A percentile compares a stretch with the other conserved stretches of the same genome.
Evolutionary conservation across 2,329 filamentous ascomycete genomes (phyloP).

Genomic region (Aspergillus spinulosporus): DNA sequence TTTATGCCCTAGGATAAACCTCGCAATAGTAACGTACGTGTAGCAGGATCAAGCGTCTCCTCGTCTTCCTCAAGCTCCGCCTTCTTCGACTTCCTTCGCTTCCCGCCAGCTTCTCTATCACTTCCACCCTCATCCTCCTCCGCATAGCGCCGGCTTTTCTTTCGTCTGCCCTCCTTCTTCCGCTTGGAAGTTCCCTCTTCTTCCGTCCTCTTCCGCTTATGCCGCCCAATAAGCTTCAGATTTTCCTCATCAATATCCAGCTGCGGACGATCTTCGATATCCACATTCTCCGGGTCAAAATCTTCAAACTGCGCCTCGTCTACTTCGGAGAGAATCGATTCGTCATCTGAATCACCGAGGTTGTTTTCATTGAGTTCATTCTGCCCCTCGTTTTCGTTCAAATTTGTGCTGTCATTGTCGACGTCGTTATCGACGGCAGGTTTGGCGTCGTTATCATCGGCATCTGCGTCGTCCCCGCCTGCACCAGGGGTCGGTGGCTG

Average conservation of each 20-base stretch:
- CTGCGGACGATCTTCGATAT: slow-evolving; percentile 60
- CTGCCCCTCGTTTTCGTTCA: slow-evolving; percentile 32
- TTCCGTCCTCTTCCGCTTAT: slow-evolving; percentile 64
- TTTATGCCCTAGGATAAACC: background rate
- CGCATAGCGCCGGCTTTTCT: slow-evolving; percentile 68
- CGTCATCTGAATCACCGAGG: slow-evolving; percentile 54
- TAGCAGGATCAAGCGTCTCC: slow-evolving; percentile 77
- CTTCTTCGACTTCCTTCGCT: slow-evolving; percentile 53
- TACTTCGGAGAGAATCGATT: slow-evolving; percentile 64
- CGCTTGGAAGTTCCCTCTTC: slow-evolving; percentile 71
- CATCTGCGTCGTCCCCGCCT: slow-evolving; percentile 27
- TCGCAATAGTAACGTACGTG: slow-evolving; percentile 55
- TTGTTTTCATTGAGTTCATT: slow-evolving; percentile 25
- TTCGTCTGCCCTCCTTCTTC: slow-evolving; percentile 56
- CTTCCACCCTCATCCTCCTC: slow-evolving; percentile 61
- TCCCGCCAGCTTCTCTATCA: slow-evolving; percentile 50
- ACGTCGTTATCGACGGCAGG: slow-evolving; percentile 21
- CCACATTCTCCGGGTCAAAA: slow-evolving; percentile 62
- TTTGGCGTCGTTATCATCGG: slow-evolving; percentile 27
- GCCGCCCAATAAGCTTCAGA: slow-evolving; percentile 60
- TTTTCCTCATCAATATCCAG: slow-evolving; percentile 63
- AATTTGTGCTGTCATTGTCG: slow-evolving; percentile 5
- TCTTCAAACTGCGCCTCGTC: slow-evolving; percentile 66
- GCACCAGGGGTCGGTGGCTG: slow-evolving; percentile 31
- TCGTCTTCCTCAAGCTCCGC: slow-evolving; percentile 68